Conservation (phyloP, 2,329 filamentous ascomycete species). For the Fusarium bactridioides region DNA sequence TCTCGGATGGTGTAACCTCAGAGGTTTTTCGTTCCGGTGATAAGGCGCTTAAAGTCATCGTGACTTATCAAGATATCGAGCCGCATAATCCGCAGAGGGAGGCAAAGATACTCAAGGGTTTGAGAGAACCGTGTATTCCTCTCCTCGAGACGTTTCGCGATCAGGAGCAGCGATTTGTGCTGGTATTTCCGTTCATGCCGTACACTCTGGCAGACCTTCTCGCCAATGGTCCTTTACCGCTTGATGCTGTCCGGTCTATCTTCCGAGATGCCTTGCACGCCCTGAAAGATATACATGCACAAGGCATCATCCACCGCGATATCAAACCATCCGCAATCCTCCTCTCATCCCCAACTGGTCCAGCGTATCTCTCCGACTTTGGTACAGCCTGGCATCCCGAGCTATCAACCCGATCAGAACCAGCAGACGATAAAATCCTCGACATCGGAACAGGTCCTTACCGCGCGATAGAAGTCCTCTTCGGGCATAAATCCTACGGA, state of each 20-base stretch:
- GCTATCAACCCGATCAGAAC: conserved; percentile 67
- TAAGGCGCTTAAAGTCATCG: conserved; percentile 85
- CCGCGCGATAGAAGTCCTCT: conserved; percentile 87
- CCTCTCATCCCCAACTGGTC: conserved; percentile 70
- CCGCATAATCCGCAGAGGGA: conserved; percentile 88
- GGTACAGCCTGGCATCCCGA: conserved; percentile 85
- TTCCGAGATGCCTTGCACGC: conserved; percentile 75
- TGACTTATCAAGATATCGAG: conserved; percentile 73
- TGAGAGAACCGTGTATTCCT: conserved; percentile 67
- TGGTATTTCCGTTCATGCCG: conserved; percentile 87
- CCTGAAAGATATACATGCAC: conserved; percentile 73
- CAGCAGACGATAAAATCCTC: conserved; percentile 76
- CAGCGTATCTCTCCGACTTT: conserved; percentile 87
- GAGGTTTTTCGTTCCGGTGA: conserved; percentile 76
- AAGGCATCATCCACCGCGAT: conserved; percentile 89
- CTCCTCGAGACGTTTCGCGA: conserved; percentile 79
- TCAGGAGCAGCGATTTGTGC: conserved; percentile 73
- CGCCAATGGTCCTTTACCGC: conserved; percentile 50
- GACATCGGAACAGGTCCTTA: conserved; percentile 95
- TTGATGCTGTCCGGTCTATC: conserved; percentile 49
- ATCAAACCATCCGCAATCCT: conserved; percentile 93
- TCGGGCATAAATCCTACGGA: conserved; percentile 79
- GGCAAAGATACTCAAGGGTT: conserved; percentile 72
- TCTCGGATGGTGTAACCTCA: conserved; percentile 79
- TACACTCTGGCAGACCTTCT: conserved; percentile 76